Base-by-base conservation (phyloP, 2,329 filamentous ascomycete genomes). In the Fusarium armeniacum region DNA sequence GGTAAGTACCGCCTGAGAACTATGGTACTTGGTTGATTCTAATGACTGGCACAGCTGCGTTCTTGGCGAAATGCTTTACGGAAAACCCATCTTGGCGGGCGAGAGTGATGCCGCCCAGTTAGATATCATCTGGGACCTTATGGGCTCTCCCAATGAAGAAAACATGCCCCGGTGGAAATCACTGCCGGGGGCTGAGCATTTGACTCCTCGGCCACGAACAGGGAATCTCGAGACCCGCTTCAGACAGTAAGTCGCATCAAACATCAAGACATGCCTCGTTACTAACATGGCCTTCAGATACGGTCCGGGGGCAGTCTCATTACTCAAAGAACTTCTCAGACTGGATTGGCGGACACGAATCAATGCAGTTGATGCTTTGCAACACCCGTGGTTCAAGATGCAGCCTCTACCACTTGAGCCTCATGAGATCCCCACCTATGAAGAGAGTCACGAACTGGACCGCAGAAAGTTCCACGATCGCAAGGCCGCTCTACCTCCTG, bases 361-460 rank as follows among this genome's bases (percentile, higher is more conserved):
- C 77, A 99, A 98, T 77, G 96, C 96, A 0, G 92, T 97, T 28
- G 96, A 99, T 80, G 96, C 96, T 2, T 83, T 99, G 24, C 88
- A 97, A 69, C 96, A 99, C 75, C 90, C 93, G 1, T 99, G 98
- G 80, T 98, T 99, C 82, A 90, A 89, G 66, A 91, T 88, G 59
- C 81, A 87, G 2, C 96, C 96, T 6, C 83, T 91, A 6, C 96
- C 96, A 11, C 90, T 94, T 40, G 87, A 88, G 58, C 93, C 96
- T 2, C 90, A 91, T 69, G 94, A 98, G 52, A 87, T 99, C n/a
- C 96, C 96, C 3, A 87, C 84, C 18, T 98, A 97, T 76, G 93
- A 97, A 77, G 95, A 98, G 75, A 97, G 94, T 45, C 96, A 99
- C 80, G 96, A 99, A 79, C 84, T 98, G n/a, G 96, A 99, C 78